These are phyloP conservation scores for Boletus rubescentipes DNA, from an alignment of 768 basidiomycete genomes.

Conservation along the genomic window DNA sequence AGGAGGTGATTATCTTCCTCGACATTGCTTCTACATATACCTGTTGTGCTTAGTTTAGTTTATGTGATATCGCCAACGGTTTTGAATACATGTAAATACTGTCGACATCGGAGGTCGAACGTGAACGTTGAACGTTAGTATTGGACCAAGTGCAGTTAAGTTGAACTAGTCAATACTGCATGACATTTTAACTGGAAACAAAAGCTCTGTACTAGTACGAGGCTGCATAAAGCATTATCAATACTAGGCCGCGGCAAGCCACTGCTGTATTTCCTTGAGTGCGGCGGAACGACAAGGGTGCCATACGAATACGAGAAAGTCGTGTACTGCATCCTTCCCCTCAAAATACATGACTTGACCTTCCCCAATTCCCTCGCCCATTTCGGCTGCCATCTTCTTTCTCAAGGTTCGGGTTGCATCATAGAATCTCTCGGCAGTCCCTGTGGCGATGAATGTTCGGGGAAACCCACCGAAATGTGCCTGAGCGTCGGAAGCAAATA, in stretches of 20 bases:
- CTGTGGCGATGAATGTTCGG: slow-evolving; percentile 56
- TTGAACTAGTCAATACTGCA: too few species aligned
- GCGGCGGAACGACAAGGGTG: slow-evolving; percentile 52
- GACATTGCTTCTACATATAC: neutral
- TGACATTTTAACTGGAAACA: too few species aligned
- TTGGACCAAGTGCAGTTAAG: too few species aligned
- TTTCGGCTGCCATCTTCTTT: slow-evolving; percentile 49
- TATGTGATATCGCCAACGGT: neutral
- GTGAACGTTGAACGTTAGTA: neutral
- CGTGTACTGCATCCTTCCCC: slow-evolving; percentile 52
- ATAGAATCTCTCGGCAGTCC: slow-evolving; percentile 57
- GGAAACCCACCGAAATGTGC: slow-evolving; percentile 58
- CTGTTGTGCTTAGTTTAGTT: neutral
- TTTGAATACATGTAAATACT: neutral
- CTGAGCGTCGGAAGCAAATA: slow-evolving; percentile 31
- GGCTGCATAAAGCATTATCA: too few species aligned
- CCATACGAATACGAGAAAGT: slow-evolving; percentile 49
- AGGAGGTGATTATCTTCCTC: neutral
- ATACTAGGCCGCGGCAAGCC: slow-evolving; percentile 27
- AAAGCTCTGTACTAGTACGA: too few species aligned
- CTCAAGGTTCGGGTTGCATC: slow-evolving; percentile 49
- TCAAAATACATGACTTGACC: slow-evolving; percentile 49
- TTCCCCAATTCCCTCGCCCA: slow-evolving; percentile 35
- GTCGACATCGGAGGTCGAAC: neutral
- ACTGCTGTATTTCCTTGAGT: slow-evolving; percentile 48